Evolutionary conservation across 306 rosid species (phyloP).

Genomic region (Rosa multiflora): DNA sequence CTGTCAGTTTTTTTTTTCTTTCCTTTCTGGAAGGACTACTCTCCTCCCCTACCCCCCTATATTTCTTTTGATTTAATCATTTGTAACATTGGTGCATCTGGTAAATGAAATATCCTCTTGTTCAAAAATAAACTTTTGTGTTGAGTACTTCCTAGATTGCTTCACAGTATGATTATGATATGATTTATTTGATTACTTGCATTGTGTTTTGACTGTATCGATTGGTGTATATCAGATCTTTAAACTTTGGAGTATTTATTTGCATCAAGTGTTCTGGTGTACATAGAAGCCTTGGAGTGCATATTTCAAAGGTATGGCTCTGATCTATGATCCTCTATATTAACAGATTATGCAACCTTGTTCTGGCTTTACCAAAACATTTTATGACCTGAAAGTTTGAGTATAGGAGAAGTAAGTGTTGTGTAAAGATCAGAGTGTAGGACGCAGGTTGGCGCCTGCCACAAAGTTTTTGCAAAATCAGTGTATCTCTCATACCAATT

Average conservation of each 20-base stretch:
- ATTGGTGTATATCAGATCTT: slow-evolving; percentile 55
- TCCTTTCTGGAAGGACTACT: background rate
- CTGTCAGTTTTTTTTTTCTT: background rate
- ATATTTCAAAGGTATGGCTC: slow-evolving; percentile 76
- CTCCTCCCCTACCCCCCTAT: background rate
- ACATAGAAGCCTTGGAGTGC: slow-evolving; percentile 95
- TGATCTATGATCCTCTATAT: background rate
- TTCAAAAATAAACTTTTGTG: background rate
- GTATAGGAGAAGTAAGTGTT: background rate
- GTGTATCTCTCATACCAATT: background rate
- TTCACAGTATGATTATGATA: background rate
- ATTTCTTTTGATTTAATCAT: background rate
- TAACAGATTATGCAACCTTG: background rate
- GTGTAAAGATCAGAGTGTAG: background rate
- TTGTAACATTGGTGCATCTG: background rate
- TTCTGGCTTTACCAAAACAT: background rate
- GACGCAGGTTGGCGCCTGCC: too few relatives aligned
- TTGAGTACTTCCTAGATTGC: background rate
- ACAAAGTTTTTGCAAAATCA: background rate
- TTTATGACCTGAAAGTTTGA: background rate
- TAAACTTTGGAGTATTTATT: slow-evolving; percentile 74
- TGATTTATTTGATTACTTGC: slow-evolving; percentile 1
- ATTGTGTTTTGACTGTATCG: background rate
- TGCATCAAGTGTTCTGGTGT: slow-evolving; percentile 96
- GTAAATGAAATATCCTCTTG: background rate